Percentiles rank a stretch among this genome's conserved stretches.
Conservation (phyloP, 257 asterid genomes). For the Solanum pinnatisectum region DNA sequence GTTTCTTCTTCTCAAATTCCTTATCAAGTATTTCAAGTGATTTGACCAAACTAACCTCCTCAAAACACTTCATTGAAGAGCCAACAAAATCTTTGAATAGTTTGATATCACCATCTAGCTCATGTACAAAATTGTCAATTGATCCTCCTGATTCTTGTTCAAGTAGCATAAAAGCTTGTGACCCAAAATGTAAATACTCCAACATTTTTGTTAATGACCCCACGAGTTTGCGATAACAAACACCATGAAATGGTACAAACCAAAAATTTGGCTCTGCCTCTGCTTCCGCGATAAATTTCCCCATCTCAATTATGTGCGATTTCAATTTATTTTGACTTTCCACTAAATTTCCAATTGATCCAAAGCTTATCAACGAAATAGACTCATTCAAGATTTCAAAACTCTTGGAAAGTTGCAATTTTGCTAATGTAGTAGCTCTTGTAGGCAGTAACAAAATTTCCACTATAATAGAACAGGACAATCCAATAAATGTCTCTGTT, state of each 20-base stretch:
- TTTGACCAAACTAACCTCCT: slow-evolving; percentile 43
- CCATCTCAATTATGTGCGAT: slow-evolving; percentile 26
- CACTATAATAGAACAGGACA: slow-evolving; percentile 67
- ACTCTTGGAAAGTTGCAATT: slow-evolving; percentile 37
- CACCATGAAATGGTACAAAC: slow-evolving; percentile 64
- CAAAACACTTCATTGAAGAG: slow-evolving; percentile 39
- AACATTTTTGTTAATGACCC: slow-evolving; percentile 50
- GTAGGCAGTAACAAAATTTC: slow-evolving; percentile 70
- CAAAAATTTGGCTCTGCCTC: slow-evolving; percentile 81
- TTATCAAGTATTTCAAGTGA: slow-evolving; percentile 30
- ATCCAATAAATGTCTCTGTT: slow-evolving; percentile 70
- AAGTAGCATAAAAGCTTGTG: slow-evolving; percentile 32
- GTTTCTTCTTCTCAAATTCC: slow-evolving; percentile 42
- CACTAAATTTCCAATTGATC: slow-evolving; percentile 12
- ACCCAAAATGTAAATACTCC: slow-evolving; percentile 41
- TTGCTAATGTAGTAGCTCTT: slow-evolving; percentile 64
- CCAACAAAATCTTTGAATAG: slow-evolving; percentile 24
- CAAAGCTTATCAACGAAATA: slow-evolving; percentile 20
- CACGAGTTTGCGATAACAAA: slow-evolving; percentile 35
- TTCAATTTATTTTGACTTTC: slow-evolving; percentile 29
- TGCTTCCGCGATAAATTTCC: slow-evolving; percentile 62
- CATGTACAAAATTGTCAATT: slow-evolving; percentile 4
- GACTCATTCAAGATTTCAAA: slow-evolving; percentile 29
- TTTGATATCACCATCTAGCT: slow-evolving; percentile 41
- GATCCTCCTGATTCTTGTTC: slow-evolving; percentile 34